Evolutionary conservation across 345 rosid species (phyloP), one percentile per base, ranked within the genome.

Genomic region (Capsella bursapastoris): DNA sequence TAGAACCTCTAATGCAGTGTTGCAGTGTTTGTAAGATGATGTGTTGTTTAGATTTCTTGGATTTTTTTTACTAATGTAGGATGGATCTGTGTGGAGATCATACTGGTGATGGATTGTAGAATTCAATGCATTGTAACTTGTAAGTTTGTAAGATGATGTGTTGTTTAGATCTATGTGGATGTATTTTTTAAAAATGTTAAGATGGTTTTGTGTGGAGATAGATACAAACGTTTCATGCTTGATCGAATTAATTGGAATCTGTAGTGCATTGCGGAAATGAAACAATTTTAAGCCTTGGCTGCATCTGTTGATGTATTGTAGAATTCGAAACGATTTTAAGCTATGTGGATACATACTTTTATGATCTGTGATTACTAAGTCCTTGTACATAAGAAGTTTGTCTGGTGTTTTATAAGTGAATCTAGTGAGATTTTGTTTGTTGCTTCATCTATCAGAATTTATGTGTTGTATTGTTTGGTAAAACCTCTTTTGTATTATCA

Each of bases 71-170:
- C 7, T 6, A 57, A 55, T 68, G 40, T 53, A 2, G 12, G 56
- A 57, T 57, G 35, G 57, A 70, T 70, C 7, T 71, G 50, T 60
- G 43, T 15, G 44, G 63, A 34, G 27, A 8, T 57, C 14, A 16
- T 4, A 9, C 4, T 74, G 34, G 9, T 41, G 18, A 25, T 56
- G 9, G 58, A 73, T n/a, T 47, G 50, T 25, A 4, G 47, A 43
- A 43, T 1, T 12, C 14, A 3, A 43, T 13, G 47, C 47, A 13
- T 43, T 43, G 47, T 43, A 13, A 4, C 15, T 3, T n/a, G n/a
- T n/a, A n/a, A n/a, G 15, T 43, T 43, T 43, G 2, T 11, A 13
- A 43, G 47, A 43, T 12, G 7, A 13, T 41, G 4, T 41, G 41
- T 37, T 37, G 10, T 37, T 37, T 37, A 37, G 41, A 37, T 37